Evolutionary conservation across 2,329 filamentous ascomycete genomes (phyloP), one percentile per base, ranked within the genome.

Genomic region (Pseudogymnoascus sp.): DNA sequence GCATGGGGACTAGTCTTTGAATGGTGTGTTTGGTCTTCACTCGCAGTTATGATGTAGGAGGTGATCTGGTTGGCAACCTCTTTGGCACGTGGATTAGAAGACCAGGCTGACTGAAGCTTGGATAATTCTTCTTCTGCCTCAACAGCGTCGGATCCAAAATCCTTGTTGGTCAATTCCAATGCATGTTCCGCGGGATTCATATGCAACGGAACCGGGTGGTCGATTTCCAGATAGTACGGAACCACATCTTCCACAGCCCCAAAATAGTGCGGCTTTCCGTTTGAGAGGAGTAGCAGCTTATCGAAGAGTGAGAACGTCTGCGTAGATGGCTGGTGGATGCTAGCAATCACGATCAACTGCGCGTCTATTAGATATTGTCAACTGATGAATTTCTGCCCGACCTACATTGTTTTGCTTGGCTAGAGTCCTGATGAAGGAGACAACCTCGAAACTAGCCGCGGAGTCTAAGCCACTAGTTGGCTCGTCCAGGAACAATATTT

Each of bases 261-360:
- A 67, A 88, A 90, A 75, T 92, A 96, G 67, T 87, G 88, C 0
- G 87, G 84, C 63, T 81, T 83, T 17, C 90, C 91, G 2, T 77
- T 77, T 0, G 90, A 92, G 0, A 96, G 79, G 1, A 96, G 81
- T 35, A 90, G 77, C 0, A 96, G 77, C 72, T 89, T 90, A 72
- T 96, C 90, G 68, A 96, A 96, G 10, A 92, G 82, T 65, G 88
- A 82, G 69, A 91, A 96, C 0, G 89, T 93, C 0, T 86, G 82
- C 0, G 89, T 90, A 0, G 90, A 93, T 0, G 91, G 91, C 72
- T 96, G 91, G 72, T 96, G 91, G 65, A 96, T 95, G 46, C 88
- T 91, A 3, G 88, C 88, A 64, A 96, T 86, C 33, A 95, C 85
- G 64, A 95, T 85, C 65, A 95, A 79, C 84, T 88, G 64, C 50